Conservation (phyloP, 2,329 filamentous ascomycete genomes). For the Madurella fahalii region DNA sequence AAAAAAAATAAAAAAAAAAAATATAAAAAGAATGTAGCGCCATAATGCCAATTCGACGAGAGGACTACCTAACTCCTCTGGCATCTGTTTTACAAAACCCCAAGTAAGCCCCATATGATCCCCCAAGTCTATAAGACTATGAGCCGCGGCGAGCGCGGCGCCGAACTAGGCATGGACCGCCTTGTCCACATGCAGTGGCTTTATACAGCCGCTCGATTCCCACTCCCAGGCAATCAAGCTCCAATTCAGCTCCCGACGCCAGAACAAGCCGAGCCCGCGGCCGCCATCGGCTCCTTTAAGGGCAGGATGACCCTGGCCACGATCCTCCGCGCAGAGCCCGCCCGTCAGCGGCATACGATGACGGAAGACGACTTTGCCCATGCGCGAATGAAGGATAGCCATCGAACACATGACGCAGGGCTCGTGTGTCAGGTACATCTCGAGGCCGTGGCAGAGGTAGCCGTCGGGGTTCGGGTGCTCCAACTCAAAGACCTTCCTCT, state of each 20-base stretch:
- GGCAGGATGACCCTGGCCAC: conserved; percentile 43
- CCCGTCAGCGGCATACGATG: conserved; percentile 76
- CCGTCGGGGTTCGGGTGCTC: conserved; percentile 69
- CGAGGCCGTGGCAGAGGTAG: conserved; percentile 89
- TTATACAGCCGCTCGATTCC: conserved; percentile 44
- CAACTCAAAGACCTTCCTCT: conserved; percentile 57
- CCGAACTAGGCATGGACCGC: conserved; percentile 43
- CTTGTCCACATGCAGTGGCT: conserved; percentile 40
- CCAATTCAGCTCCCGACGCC: conserved; percentile 79
- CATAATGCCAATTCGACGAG: conserved; percentile 29
- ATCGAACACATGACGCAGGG: conserved; percentile 96
- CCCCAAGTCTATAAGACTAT: conserved; percentile 1
- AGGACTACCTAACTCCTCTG: conserved; percentile 51
- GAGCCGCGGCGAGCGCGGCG: not conserved
- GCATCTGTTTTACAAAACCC: conserved; percentile 35
- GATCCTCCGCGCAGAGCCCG: conserved; percentile 74
- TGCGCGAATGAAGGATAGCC: conserved; percentile 91
- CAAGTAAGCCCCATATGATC: conserved; percentile 4
- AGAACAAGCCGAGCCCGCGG: conserved; percentile 64
- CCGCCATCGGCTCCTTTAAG: conserved; percentile 43
- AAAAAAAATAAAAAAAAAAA: too few species aligned
- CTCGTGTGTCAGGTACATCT: conserved; percentile 92
- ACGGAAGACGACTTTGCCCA: conserved; percentile 79
- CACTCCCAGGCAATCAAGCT: conserved; percentile 78
- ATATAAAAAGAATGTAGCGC: conserved; percentile 24